These are phyloP conservation scores for Ulmus americana DNA, from an alignment of 331 rosid genomes.

Conservation along the genomic window DNA sequence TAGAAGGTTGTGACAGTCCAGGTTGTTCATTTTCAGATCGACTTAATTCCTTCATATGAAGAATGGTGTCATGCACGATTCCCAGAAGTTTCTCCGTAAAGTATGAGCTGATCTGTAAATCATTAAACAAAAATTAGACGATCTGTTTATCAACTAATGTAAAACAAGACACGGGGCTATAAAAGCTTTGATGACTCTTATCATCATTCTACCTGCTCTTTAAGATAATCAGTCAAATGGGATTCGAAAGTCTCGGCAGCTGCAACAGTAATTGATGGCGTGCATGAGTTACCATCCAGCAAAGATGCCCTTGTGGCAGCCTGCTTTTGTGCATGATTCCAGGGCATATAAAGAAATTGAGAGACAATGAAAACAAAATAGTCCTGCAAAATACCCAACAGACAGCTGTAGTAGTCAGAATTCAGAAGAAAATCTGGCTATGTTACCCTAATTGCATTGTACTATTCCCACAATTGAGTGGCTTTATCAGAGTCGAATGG, in stretches of 20 bases:
- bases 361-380: constrained; percentile 75
- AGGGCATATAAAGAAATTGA: constrained; percentile 77
- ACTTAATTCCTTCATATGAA: constrained; percentile 63
- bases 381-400: constrained; percentile 54
- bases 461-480: constrained; percentile 1
- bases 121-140: constrained; percentile 1
- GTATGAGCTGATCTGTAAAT: constrained; percentile 72
- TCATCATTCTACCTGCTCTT: constrained; percentile 60
- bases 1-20: constrained; percentile 38
- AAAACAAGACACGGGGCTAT: constrained; percentile 16
- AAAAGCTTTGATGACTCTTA: constrained; percentile 17
- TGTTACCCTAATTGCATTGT: constrained; percentile 9
- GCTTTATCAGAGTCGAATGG: constrained; percentile 11
- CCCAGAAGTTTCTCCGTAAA: constrained; percentile 71
- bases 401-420: constrained; percentile 14
- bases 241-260: constrained; percentile 72
- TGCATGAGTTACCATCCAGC: constrained; percentile 56
- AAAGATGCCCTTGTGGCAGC: constrained; percentile 48
- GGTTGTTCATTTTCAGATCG: constrained; percentile 43
- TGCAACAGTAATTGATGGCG: constrained; percentile 69
- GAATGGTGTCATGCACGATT: constrained; percentile 60
- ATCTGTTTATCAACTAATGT: constrained; percentile 10
- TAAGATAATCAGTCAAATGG: constrained; percentile 58
- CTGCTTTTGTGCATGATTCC: constrained; percentile 70
- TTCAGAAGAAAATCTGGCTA: constrained; percentile 9